Percentiles rank a stretch among this genome's conserved stretches.
Conservation (phyloP, 1,284 basidiomycete genomes). For the Cutaneotrichosporon sp. region DNA sequence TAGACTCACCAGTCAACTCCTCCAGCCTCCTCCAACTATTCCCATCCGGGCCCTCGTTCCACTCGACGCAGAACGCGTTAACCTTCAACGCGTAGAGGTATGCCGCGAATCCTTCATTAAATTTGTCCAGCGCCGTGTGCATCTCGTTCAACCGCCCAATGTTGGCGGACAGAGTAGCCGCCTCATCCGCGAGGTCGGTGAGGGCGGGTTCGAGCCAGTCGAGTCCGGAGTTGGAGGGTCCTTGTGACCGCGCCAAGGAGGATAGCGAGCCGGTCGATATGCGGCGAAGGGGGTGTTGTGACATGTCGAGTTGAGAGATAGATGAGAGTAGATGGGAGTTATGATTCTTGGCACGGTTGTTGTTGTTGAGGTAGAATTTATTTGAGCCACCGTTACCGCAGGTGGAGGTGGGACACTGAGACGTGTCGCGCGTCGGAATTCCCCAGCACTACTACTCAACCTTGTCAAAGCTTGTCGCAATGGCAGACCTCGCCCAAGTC, state of each 20-base stretch:
- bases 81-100: conserved; percentile 90
- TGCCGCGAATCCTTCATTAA: conserved; percentile 91
- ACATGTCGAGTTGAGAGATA: not conserved
- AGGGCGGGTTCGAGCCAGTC: conserved; percentile 82
- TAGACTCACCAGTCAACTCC: conserved; percentile 17
- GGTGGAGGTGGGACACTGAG: too few relatives aligned
- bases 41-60: conserved; percentile 59
- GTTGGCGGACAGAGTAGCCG: conserved; percentile 73
- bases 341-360: not conserved
- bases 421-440: too few relatives aligned
- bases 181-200: conserved; percentile 82
- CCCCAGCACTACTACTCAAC: not conserved
- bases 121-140: conserved; percentile 72
- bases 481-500: conserved; percentile 19
- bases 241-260: conserved; percentile 70
- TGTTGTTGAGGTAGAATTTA: not conserved
- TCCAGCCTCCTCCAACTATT: conserved; percentile 59
- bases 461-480: not conserved
- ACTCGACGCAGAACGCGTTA: conserved; percentile 89
- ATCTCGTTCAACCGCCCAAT: conserved; percentile 69
- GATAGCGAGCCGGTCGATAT: conserved; percentile 89
- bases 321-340: not conserved
- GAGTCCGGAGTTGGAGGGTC: conserved; percentile 72
- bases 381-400: too few relatives aligned
- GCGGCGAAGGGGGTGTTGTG: conserved; percentile 67